Evolutionary conservation across 225 moss, liverwort and hornwort genomes (phyloP).

Genomic region (Bryum argenteum): DNA sequence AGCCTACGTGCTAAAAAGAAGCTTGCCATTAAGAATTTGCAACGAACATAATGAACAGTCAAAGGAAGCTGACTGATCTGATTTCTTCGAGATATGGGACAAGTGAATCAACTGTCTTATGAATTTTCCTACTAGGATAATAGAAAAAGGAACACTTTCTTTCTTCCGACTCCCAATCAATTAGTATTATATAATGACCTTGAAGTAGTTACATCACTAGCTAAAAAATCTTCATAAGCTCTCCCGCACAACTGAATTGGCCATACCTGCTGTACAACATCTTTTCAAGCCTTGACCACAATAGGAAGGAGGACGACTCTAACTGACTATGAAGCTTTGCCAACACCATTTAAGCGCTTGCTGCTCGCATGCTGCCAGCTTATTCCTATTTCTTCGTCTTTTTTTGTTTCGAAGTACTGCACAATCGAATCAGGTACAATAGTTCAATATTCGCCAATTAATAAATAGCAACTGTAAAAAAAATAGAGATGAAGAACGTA

Average conservation of each 20-base stretch:
- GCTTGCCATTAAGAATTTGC: conserved; percentile 22
- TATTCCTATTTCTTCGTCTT: conserved; percentile 48
- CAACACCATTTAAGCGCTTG: conserved; percentile 36
- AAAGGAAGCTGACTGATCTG: conserved; percentile 9
- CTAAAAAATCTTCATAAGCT: conserved; percentile 32
- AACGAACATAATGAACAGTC: conserved; percentile 28
- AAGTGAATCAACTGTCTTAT: conserved; percentile 39
- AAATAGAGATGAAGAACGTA: background rate
- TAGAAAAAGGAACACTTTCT: conserved; percentile 32
- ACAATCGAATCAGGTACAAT: conserved; percentile 10
- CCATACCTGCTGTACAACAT: conserved; percentile 47
- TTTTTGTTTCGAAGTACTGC: conserved; percentile 41
- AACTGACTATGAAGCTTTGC: conserved; percentile 23
- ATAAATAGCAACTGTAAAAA: background rate
- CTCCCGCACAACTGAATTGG: conserved; percentile 31
- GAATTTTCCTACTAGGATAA: conserved; percentile 34
- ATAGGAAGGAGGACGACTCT: conserved; percentile 31
- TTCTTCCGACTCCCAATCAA: conserved; percentile 35
- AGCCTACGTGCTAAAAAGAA: conserved; percentile 1
- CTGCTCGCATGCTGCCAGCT: conserved; percentile 32
- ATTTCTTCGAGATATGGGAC: conserved; percentile 22
- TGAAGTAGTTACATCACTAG: conserved; percentile 32
- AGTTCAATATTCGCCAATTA: background rate
- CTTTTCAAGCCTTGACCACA: conserved; percentile 32
- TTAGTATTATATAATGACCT: conserved; percentile 26